phyloP scores from a whole-genome alignment of 805 yeast genomes.

The Candida coleopterorum region DNA sequence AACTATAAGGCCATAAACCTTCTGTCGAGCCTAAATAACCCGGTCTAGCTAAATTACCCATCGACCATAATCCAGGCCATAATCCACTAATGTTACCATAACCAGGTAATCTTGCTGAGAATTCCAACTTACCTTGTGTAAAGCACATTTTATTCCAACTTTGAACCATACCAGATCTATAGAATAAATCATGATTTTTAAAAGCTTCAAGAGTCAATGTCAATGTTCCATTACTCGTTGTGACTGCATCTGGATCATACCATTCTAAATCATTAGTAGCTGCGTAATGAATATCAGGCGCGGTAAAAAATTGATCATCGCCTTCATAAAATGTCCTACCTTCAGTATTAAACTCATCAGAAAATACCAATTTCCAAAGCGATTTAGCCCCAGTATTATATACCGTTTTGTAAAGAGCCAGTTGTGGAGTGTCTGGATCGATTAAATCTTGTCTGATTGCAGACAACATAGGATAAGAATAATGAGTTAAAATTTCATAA shows the following conservation, averaged over 20 bases:
- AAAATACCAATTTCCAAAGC: constrained; percentile 82
- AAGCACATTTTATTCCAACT: constrained; percentile 90
- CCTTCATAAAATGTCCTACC: constrained; percentile 89
- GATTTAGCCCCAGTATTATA: constrained; percentile 54
- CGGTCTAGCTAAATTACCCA: constrained; percentile 91
- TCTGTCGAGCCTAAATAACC: constrained; percentile 85
- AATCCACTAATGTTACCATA: constrained; percentile 74
- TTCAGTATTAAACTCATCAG: constrained; percentile 86
- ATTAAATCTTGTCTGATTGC: constrained; percentile 57
- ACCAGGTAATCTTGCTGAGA: constrained; percentile 75
- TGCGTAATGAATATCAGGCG: constrained; percentile 75
- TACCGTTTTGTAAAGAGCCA: constrained; percentile 46
- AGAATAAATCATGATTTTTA: constrained; percentile 70
- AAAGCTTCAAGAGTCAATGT: constrained; percentile 74
- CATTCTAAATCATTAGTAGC: constrained; percentile 91
- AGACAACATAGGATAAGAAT: constrained; percentile 50
- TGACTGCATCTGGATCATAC: constrained; percentile 89
- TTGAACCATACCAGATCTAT: constrained; percentile 89
- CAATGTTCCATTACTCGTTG: constrained; percentile 71
- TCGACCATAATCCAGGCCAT: constrained; percentile 97
- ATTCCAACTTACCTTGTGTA: constrained; percentile 76
- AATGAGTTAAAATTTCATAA: constrained; percentile 38
- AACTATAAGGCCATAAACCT: constrained; percentile 94
- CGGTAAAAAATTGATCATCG: constrained; percentile 90
- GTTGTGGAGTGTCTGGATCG: constrained; percentile 67